These are phyloP conservation scores for Globisporangium middletonii DNA, from an alignment of 352 stramenopile genomes.

Conservation along the genomic window DNA sequence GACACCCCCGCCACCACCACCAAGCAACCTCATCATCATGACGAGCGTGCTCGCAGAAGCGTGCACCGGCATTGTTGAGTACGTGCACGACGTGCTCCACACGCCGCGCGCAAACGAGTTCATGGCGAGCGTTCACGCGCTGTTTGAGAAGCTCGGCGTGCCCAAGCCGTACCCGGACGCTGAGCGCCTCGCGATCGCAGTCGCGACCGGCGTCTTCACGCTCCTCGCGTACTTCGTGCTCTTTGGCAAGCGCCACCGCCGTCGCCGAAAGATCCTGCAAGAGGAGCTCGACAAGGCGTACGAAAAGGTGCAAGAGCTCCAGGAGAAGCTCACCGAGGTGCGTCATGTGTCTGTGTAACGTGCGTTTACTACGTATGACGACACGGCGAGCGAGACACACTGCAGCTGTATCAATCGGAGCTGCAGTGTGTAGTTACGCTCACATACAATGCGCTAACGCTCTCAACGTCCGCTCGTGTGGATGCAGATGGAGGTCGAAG, in stretches of 20 bases:
- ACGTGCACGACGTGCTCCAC: constrained; percentile 78
- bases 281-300: constrained; percentile 71
- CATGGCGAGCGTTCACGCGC: constrained; percentile 61
- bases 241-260: constrained; percentile 81
- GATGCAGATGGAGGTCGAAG: constrained; percentile 72
- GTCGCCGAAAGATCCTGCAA: constrained; percentile 60
- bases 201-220: constrained; percentile 77
- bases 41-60: constrained; percentile 41
- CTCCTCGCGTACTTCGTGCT: constrained; percentile 85
- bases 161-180: constrained; percentile 83
- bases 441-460: neutral
- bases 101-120: constrained; percentile 59
- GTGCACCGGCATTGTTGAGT: constrained; percentile 50
- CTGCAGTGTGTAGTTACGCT: neutral
- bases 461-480: neutral
- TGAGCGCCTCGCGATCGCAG: constrained; percentile 75
- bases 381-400: no score
- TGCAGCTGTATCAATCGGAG: neutral
- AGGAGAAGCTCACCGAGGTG: constrained; percentile 76
- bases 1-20: no score
- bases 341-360: no score
- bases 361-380: no score
- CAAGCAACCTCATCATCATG: neutral
- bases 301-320: constrained; percentile 76
- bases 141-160: constrained; percentile 64